Base-by-base conservation (phyloP, 202 grass and related monocot species). In the Zizania palustris region DNA sequence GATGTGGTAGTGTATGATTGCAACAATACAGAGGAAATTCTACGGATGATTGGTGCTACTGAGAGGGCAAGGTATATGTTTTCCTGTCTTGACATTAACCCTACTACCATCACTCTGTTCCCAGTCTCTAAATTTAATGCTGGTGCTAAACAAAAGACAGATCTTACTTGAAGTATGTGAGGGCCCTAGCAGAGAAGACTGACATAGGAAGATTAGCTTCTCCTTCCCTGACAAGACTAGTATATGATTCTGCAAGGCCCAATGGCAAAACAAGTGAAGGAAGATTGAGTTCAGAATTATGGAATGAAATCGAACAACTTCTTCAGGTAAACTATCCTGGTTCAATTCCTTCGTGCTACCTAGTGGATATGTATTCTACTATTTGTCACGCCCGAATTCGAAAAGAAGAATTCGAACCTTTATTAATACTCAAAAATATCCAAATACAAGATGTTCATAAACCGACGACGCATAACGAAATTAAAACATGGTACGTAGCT, bases 1-100 rank as follows among this genome's bases (percentile, higher is more conserved):
- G 91, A 98, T 88, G 83, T 94, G 3, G 67, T 98, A 37, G 82
- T 98, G 21, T 94, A 92, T 79, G 95, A 98, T 75, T 86, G 89
- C 64, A 94, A 94, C 19, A 88, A 86, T 71, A 86, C 87, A 22
- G 87, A 98, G 63, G 91, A 98, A 71, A 83, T 85, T 60, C 80
- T 98, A 57, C 68, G 91, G 45, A 59, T 98, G 10, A 75, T 93
- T 55, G 95, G 91, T 82, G 78, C 87, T 71, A 81, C 87, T 56
- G 95, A 98, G 50, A 92, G 87, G 78, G 80, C 83, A 85, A 98
- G 91, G 95, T 97, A 85, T 48, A 73, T 13, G 45, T 69, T 63
- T 18, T 65, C 7, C 45, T 73, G 65, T 33, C 15, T 77, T 78
- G 16, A 15, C 7, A 21, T 37, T 61, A 45, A 71, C 36, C 21